Percentiles rank a stretch among this genome's conserved stretches.
Evolutionary conservation across 148 eudicot genomes (phyloP).

Genomic region (Heliamphora exappendiculata): DNA sequence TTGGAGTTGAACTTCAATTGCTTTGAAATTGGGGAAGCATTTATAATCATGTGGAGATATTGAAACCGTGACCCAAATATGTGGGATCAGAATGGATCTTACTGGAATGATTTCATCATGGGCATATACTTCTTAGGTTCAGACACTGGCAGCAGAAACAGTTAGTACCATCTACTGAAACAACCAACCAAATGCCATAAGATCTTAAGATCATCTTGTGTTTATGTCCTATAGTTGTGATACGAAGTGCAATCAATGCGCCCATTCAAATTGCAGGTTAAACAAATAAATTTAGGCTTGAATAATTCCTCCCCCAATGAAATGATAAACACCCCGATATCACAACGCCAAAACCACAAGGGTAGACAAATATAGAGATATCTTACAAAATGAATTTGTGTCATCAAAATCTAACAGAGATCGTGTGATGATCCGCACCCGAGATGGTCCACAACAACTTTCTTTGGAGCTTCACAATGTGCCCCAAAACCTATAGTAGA

Average conservation of each 20-base stretch:
- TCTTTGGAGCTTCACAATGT: too few species aligned
- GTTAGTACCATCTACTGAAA: neutral
- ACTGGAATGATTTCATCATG: neutral
- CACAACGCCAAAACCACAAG: neutral
- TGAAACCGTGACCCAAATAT: neutral
- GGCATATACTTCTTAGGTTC: neutral
- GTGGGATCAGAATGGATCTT: neutral
- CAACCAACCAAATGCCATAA: neutral
- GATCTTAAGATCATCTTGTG: neutral
- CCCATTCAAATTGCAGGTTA: neutral
- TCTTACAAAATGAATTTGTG: too few species aligned
- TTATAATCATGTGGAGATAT: neutral
- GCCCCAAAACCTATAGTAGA: too few species aligned
- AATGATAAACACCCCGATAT: neutral
- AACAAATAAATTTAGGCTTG: neutral
- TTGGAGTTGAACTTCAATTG: neutral
- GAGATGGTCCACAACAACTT: too few species aligned
- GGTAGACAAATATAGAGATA: neutral
- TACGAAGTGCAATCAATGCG: neutral
- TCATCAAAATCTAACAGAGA: neutral
- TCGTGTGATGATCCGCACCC: neutral
- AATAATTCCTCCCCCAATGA: neutral
- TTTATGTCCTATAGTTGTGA: neutral
- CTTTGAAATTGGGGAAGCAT: neutral
- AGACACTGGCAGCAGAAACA: neutral